These are phyloP conservation scores for Phytophthora pinifolia DNA, from an alignment of 352 stramenopile species.

Conservation along the genomic window DNA sequence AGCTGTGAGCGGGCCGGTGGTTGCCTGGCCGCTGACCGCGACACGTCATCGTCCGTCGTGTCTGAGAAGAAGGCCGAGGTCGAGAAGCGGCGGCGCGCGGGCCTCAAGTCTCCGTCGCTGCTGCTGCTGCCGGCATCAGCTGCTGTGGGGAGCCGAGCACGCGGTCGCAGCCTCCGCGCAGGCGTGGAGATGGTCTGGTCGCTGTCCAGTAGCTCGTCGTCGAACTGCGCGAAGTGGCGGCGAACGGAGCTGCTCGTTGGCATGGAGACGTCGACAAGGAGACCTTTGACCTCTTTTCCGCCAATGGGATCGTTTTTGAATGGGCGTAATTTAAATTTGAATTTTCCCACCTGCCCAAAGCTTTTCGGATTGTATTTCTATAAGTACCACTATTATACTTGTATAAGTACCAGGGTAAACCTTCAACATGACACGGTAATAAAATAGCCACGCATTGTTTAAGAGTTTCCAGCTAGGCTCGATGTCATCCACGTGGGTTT, in stretches of 20 bases:
- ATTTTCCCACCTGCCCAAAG: neutral
- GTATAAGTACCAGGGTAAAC: too few species aligned
- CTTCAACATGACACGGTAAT: slow-evolving; percentile 10
- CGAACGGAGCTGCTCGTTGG: slow-evolving; percentile 9
- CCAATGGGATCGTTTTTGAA: neutral
- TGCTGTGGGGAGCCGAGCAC: slow-evolving; percentile 18
- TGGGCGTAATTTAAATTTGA: slow-evolving; percentile 13
- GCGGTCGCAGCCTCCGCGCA: slow-evolving; percentile 9
- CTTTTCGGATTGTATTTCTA: too few species aligned
- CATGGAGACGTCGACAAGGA: slow-evolving; percentile 5
- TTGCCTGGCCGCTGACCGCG: neutral
- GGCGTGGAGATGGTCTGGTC: slow-evolving; percentile 59
- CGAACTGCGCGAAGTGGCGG: slow-evolving; percentile 50
- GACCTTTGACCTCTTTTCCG: too few species aligned
- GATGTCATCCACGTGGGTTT: too few species aligned
- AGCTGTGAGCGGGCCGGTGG: slow-evolving; percentile 5
- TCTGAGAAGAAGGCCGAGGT: slow-evolving; percentile 73
- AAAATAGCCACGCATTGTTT: slow-evolving; percentile 28
- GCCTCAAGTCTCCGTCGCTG: slow-evolving; percentile 2
- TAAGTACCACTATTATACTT: too few species aligned
- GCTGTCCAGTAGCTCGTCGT: slow-evolving; percentile 62
- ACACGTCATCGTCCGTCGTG: slow-evolving; percentile 66
- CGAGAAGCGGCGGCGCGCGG: slow-evolving; percentile 14
- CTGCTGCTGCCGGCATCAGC: slow-evolving; percentile 12
- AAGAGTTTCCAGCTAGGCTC: neutral